Evolutionary conservation across 2,329 filamentous ascomycete genomes (phyloP), one percentile per base, ranked within the genome.

Genomic region (Diaporthe batatas): DNA sequence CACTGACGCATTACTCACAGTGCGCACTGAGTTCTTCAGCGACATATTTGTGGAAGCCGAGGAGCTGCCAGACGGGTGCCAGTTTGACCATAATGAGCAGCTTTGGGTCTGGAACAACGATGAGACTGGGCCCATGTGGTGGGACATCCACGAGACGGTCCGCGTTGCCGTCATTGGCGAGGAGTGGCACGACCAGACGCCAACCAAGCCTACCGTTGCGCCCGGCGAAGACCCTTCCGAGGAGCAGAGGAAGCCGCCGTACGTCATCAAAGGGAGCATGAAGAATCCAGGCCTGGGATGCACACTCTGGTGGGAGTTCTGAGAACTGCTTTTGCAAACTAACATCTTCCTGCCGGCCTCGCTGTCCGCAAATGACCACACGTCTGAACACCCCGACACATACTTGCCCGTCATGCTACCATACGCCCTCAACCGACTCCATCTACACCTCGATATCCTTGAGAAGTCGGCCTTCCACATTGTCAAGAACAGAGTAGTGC

Each of bases 1-100:
- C 39, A 18, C 55, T n/a, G 16, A 73, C 73, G 25, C 54, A 74
- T 32, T 51, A 34, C n/a, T 39, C 47, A 11, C 74, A 92, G 91
- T 98, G 73, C 91, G 91, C 64, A 92, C 95, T 5, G 94, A 98
- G 75, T 99, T 99, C 82, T 99, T 98, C 77, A 93, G 96, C 77
- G 95, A 98, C 75, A 94, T 99, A 42, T 92, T 94, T 73, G 91
- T 98, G 75, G 94, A 89, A 0, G 90, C 89, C 47, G 88, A 91
- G 71, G 90, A 94, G 75, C 87, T 97, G 5, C 93, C 95, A 51
- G 90, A 93, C 36, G 91, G 90, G n/a, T 91, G 91, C 34, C 88
- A 90, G 80, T 98, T 94, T 78, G 91, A 94, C 75, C 90, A 91
- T 75, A 88, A 89, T 72, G 93, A 97, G 77, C 90, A 93, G 77